These are phyloP conservation scores for Leccinum uliginosum DNA, from an alignment of 768 basidiomycete species.

Conservation along the genomic window DNA sequence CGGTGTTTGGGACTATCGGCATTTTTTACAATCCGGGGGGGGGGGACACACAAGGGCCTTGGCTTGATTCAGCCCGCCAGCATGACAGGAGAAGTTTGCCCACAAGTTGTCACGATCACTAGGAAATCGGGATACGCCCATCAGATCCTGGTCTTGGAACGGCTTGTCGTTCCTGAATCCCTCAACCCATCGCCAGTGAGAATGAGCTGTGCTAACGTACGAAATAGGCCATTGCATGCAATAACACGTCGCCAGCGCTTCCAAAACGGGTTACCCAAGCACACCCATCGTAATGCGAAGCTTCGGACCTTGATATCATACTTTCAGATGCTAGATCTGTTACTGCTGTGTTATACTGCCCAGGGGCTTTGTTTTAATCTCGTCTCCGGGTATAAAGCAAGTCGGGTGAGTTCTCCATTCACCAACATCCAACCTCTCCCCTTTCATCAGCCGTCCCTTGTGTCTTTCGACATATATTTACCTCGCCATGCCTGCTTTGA, in stretches of 20 bases:
- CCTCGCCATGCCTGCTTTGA: slow-evolving; percentile 24
- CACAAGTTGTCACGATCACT: slow-evolving; percentile 17
- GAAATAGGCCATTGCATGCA: slow-evolving; percentile 12
- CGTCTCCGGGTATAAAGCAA: slow-evolving; percentile 19
- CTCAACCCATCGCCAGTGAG: slow-evolving; percentile 3
- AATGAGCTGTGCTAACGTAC: slow-evolving; percentile 3
- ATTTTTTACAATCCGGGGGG: background rate
- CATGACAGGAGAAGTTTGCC: slow-evolving; percentile 6
- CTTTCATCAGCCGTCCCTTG: background rate
- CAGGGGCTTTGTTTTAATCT: slow-evolving; percentile 7
- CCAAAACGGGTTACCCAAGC: slow-evolving; percentile 18
- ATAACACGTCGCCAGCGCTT: slow-evolving; percentile 9
- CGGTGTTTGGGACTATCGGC: slow-evolving; percentile 6
- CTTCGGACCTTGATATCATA: slow-evolving; percentile 19
- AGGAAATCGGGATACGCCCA: slow-evolving; percentile 2
- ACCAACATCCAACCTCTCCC: slow-evolving; percentile 1
- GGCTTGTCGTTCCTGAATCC: background rate
- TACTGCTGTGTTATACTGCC: slow-evolving; percentile 3
- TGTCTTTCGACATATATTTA: background rate
- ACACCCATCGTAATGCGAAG: slow-evolving; percentile 14
- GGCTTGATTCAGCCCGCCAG: slow-evolving; percentile 4
- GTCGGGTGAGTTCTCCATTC: background rate
- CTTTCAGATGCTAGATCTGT: slow-evolving; percentile 11
- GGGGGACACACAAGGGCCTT: background rate
- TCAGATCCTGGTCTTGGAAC: slow-evolving; percentile 16